Base-by-base conservation (phyloP, 345 rosid genomes). In the Eucalyptus viminalis region DNA sequence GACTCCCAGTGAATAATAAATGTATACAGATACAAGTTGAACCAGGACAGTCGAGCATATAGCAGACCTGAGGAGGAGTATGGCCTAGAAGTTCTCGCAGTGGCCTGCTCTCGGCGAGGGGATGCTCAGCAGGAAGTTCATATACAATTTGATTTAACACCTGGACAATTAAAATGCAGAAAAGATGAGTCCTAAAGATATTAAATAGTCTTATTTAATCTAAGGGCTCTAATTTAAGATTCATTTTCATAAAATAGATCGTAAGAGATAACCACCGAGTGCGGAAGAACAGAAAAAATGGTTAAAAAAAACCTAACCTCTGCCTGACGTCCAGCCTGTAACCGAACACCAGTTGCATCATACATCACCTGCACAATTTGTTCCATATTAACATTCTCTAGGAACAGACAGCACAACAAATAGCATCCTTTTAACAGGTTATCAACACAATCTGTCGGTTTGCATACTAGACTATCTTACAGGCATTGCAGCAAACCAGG, bases 251-350 rank as follows among this genome's bases (percentile, higher is more conserved):
- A 49, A 53, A 31, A 49, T 29, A 69, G 54, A 53, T 80, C n/a
- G 47, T 67, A 45, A 65, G 60, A 80, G 88, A 87, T 67, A 10
- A 91, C 47, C 47, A 40, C 27, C 47, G 1, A 76, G 83, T 21
- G 47, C 15, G 7, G 47, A 76, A 40, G 83, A 37, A 40, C 24
- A 37, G 83, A 21, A 76, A 76, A 40, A 21, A 76, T 76, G 47
- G 86, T 80, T 49, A 49, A 76, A 86, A 53, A 51, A 91, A 72
- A 92, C 50, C 89, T 83, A 91, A 97, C 99, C 99, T 97, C 99
- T 88, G 99, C 99, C 93, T 97, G 99, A 88, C 99, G 96, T 88
- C 99, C 99, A 86, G 99, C 99, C 25, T 97, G 99, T 89, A 97
- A 92, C 83, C 99, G 93, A 56, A 97, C 99, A 89, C 99, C 98